Evolutionary conservation across 306 rosid species (phyloP), one percentile per base, ranked within the genome.

Genomic region (Sphenostylis stenocarpa): DNA sequence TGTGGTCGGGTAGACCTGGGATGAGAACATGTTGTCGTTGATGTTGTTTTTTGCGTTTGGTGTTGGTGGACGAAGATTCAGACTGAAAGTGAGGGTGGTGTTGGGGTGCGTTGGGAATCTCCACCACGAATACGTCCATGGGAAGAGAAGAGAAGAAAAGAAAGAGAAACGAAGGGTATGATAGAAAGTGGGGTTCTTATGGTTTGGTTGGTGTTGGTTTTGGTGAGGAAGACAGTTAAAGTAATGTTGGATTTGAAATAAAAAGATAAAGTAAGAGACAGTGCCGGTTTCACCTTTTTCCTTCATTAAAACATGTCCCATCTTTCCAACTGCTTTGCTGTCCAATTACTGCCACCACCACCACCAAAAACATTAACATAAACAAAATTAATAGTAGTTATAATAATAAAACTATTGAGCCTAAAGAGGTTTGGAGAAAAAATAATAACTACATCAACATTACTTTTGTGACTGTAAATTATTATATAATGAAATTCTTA

Each of bases 1-100:
- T 56, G 81, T 92, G 87, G 73, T 95, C 93, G 0, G 98, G 98
- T 1, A 95, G 89, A 0, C 91, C 95, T 0, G 96, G 93, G 1
- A 95, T 85, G 1, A 89, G 83, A 13, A 85, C 71, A 34, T 57
- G 74, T 15, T 58, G 23, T 16, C 6, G 38, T 5, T 5, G 7
- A 33, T 33, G 36, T 34, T 34, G 38, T 7, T 80, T 81, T 3
- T 8, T 78, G 45, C 80, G 86, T 81, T 84, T 90, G 24, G 47
- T 10, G 0, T 39, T 39, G 14, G 13, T 41, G 15, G 47, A 62
- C 5, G 39, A 58, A 5, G 34, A 56, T 1, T 49, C 24, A 39
- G 41, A 26, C 28, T 26, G 15, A 11, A 11, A 2, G 4, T 39
- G 45, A 39, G 45, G 11, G 14, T 41, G 47, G 47, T 41, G 47